Conservation (phyloP, 1,284 basidiomycete genomes). For the Mycena citricolor region DNA sequence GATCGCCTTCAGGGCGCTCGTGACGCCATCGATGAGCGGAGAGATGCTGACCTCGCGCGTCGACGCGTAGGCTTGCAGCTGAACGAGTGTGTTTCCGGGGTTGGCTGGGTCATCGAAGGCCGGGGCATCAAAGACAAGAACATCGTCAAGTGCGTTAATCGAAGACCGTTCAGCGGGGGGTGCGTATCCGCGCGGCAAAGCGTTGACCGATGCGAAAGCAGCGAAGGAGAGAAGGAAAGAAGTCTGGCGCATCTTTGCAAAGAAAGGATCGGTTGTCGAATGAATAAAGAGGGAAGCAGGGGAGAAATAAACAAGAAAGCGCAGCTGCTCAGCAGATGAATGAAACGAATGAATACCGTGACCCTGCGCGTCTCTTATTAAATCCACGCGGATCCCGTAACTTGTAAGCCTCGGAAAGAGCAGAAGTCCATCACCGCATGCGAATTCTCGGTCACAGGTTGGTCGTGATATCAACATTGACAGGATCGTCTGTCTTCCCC, state of each 20-base stretch:
- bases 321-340: too few species aligned
- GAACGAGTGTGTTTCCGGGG: slow-evolving; percentile 29
- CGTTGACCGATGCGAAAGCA: slow-evolving; percentile 7
- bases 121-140: slow-evolving; percentile 39
- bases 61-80: slow-evolving; percentile 38
- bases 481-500: too few species aligned
- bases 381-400: too few species aligned
- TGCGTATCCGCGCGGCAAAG: slow-evolving; percentile 16
- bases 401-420: too few species aligned
- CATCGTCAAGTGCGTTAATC: slow-evolving; percentile 28
- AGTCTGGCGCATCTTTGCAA: slow-evolving; percentile 18
- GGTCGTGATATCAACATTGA: too few species aligned
- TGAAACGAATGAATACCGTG: too few species aligned
- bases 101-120: slow-evolving; percentile 36
- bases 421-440: too few species aligned
- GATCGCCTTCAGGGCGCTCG: slow-evolving; percentile 25
- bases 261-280: too few species aligned
- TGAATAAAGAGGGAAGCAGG: too few species aligned
- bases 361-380: too few species aligned
- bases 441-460: too few species aligned
- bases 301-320: too few species aligned
- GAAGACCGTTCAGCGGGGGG: slow-evolving; percentile 11
- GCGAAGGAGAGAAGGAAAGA: slow-evolving; percentile 21
- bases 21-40: slow-evolving; percentile 25
- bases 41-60: slow-evolving; percentile 30